Percentiles rank a stretch among this genome's conserved stretches.
These are phyloP conservation scores for Pichia eremophila DNA, from an alignment of 805 yeast genomes.

Conservation along the genomic window DNA sequence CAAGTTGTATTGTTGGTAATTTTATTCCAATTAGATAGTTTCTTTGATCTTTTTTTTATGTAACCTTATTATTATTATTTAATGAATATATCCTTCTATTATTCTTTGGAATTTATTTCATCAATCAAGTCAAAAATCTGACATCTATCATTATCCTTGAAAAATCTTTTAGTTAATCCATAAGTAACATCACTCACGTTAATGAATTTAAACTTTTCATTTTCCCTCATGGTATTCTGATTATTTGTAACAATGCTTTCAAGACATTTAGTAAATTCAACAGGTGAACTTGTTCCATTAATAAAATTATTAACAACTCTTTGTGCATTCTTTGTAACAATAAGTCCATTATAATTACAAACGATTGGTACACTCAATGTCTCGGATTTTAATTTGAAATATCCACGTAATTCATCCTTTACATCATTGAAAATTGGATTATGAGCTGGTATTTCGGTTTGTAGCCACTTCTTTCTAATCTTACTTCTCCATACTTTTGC, in stretches of 20 bases:
- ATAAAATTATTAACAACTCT: slow-evolving; percentile 22
- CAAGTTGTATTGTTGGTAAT: slow-evolving; percentile 92
- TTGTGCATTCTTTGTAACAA: slow-evolving; percentile 9
- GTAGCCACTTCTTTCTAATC: slow-evolving; percentile 20
- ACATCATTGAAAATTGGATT: slow-evolving; percentile 24
- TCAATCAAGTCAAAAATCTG: slow-evolving; percentile 7
- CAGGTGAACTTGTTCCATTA: slow-evolving; percentile 25
- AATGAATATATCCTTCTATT: too few species aligned
- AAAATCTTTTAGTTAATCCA: slow-evolving; percentile 20
- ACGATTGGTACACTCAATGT: slow-evolving; percentile 20
- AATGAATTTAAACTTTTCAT: slow-evolving; percentile 15
- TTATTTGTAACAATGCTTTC: slow-evolving; percentile 13
- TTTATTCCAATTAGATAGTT: slow-evolving; percentile 62
- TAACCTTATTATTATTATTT: neutral
- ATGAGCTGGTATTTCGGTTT: slow-evolving; percentile 27
- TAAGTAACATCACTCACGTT: slow-evolving; percentile 24
- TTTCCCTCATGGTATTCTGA: neutral
- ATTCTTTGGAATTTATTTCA: slow-evolving; percentile 1
- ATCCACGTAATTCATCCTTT: slow-evolving; percentile 14
- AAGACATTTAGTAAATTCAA: slow-evolving; percentile 25
- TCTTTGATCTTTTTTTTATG: slow-evolving; percentile 14
- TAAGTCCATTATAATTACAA: slow-evolving; percentile 23
- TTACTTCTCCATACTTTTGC: slow-evolving; percentile 18
- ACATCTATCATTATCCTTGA: slow-evolving; percentile 9
- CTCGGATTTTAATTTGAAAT: slow-evolving; percentile 8